phyloP scores from a whole-genome alignment of 495 filamentous ascomycete genomes.

The Neurospora terricola region DNA sequence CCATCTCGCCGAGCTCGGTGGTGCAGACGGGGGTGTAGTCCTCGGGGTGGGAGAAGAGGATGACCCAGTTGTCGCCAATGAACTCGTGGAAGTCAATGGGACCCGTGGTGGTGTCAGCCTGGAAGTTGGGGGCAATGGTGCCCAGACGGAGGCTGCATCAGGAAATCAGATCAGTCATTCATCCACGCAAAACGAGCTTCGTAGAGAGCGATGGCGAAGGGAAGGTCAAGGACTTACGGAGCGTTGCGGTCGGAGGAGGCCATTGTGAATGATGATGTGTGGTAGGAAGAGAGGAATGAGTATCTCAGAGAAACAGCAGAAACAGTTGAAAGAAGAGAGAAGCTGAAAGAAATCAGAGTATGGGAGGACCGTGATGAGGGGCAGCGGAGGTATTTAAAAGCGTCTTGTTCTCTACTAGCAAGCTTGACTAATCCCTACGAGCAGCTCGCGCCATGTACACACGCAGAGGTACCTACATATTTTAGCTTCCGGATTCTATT shows the following conservation, averaged over 20 bases:
- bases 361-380: slow-evolving; percentile 4
- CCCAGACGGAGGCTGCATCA: slow-evolving; percentile 69
- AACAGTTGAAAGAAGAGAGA: slow-evolving; percentile 1
- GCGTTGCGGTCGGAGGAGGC: slow-evolving; percentile 33
- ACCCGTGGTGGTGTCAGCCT: slow-evolving; percentile 83
- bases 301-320: slow-evolving; percentile 1
- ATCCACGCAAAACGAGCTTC: neutral
- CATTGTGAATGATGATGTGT: slow-evolving; percentile 33
- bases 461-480: neutral
- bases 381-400: slow-evolving; percentile 9
- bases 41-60: slow-evolving; percentile 96
- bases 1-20: slow-evolving; percentile 93
- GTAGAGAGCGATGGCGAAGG: neutral
- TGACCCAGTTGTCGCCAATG: slow-evolving; percentile 86
- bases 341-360: neutral
- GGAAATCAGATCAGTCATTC: neutral
- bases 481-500: neutral
- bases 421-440: neutral
- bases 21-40: slow-evolving; percentile 95
- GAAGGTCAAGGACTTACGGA: slow-evolving; percentile 33
- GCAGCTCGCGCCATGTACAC: neutral
- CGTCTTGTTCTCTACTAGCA: neutral
- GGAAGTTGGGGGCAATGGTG: slow-evolving; percentile 82
- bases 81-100: slow-evolving; percentile 96
- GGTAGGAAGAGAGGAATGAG: neutral